Conservation (phyloP, 163 green algal genomes). For the Prototheca wickerhamii region DNA sequence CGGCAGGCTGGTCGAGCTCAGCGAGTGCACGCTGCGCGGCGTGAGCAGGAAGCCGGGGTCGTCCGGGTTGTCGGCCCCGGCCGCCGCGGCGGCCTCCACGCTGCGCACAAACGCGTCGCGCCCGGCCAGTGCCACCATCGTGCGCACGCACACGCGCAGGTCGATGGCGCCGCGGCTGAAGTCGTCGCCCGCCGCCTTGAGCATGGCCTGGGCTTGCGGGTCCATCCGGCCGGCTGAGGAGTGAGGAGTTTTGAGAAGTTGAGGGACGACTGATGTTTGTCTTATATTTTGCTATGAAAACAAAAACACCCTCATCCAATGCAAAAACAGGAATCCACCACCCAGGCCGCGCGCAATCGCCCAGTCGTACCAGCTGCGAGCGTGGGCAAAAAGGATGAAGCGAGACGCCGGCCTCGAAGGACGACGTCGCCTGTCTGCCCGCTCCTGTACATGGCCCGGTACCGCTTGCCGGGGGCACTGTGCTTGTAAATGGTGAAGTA, state of each 20-base stretch:
- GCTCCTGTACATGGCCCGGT: neutral
- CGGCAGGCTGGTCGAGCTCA: neutral
- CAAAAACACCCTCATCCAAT: too few relatives aligned
- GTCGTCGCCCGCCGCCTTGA: neutral
- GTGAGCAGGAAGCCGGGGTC: neutral
- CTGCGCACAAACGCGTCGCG: slow-evolving; percentile 4
- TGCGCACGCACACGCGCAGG: neutral
- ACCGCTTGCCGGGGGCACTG: neutral
- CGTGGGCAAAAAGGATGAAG: neutral
- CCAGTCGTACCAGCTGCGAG: neutral
- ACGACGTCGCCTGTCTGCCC: neutral
- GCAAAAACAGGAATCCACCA: too few relatives aligned
- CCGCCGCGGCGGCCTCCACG: neutral
- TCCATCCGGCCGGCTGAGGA: neutral
- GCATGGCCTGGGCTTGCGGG: neutral
- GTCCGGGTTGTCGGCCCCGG: neutral
- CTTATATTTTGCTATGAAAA: too few relatives aligned
- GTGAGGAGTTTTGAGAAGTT: neutral
- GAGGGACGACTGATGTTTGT: neutral
- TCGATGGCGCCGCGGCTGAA: neutral
- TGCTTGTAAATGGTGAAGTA: neutral
- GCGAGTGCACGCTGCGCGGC: neutral
- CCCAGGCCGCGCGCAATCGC: too few relatives aligned
- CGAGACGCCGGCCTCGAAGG: neutral
- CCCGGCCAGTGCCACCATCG: slow-evolving; percentile 1